Evolutionary conservation across 352 stramenopile genomes (phyloP), one percentile per base, ranked within the genome.

Genomic region (Phytophthora sp.): DNA sequence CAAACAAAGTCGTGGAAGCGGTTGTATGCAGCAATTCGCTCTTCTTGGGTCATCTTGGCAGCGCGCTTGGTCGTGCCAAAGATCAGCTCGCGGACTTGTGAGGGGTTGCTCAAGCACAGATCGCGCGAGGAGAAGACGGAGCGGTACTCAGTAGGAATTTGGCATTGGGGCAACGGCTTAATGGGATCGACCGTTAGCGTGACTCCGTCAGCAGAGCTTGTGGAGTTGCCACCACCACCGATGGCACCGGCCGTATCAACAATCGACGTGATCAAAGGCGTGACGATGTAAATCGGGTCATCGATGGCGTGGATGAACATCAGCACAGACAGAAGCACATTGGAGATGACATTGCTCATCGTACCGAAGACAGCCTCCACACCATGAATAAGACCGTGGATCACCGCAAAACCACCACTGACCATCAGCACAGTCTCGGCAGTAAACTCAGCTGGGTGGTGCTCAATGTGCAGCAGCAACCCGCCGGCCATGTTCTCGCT

Each of bases 301-400:
- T 72, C 63, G 27, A 72, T 64, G 4, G 53, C 48, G 44, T 72
- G 63, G 24, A 72, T 62, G 27, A 72, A 72, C 43, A 72, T 54
- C 2, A 72, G 51, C 20, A 67, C 63, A 4, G 56, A 64, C 28
- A 72, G 32, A 9, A 72, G 37, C 1, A 62, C 37, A 0, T 43
- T 54, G 2, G 63, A 68, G 8, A 66, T 43, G 3, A 20, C 10
- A 12, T 54, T 62, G 56, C 57, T 72, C 56, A 72, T 59, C 4
- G 41, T 26, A 20, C 63, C 63, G 9, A 66, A 66, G 2, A 72
- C 24, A 1, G 38, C 31, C 12, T 63, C 50, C 4, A 68, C 63
- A 12, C 57, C 56, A 34, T 17, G 18, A 43, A 72, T 64, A 2
- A 72, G 43, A 15, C 57, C 57, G 23, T 37, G 37, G 39, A 72